Conservation (phyloP, 2,329 filamentous ascomycete genomes). For the Botrytis hyacinthi region DNA sequence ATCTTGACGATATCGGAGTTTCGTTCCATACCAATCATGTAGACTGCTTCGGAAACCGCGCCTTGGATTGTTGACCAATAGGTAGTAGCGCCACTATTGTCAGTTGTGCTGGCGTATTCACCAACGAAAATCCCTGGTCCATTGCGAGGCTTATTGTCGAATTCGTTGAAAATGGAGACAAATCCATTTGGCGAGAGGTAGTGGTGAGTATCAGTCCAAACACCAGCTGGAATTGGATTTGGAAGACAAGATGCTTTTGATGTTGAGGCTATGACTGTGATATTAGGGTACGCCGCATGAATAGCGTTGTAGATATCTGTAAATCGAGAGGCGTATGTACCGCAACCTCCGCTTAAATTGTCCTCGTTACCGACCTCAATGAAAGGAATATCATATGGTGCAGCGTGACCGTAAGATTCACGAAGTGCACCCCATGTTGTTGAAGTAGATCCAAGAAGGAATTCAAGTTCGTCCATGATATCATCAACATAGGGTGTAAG, state of each 20-base stretch:
- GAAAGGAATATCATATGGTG: slow-evolving; percentile 49
- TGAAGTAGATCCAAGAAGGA: slow-evolving; percentile 46
- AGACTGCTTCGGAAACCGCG: slow-evolving; percentile 25
- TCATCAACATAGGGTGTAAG: slow-evolving; percentile 47
- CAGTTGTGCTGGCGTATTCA: slow-evolving; percentile 26
- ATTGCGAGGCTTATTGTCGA: slow-evolving; percentile 18
- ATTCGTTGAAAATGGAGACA: slow-evolving; percentile 23
- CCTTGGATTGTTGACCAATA: slow-evolving; percentile 24
- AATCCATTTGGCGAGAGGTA: slow-evolving; percentile 20
- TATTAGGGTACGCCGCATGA: slow-evolving; percentile 39
- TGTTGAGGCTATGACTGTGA: slow-evolving; percentile 43
- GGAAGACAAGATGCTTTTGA: slow-evolving; percentile 21
- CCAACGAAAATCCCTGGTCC: slow-evolving; percentile 24
- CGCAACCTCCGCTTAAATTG: slow-evolving; percentile 42
- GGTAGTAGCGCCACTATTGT: slow-evolving; percentile 20
- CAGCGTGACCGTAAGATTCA: slow-evolving; percentile 47
- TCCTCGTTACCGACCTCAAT: slow-evolving; percentile 46
- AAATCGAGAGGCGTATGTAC: slow-evolving; percentile 45
- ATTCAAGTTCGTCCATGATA: slow-evolving; percentile 51
- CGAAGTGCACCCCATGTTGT: slow-evolving; percentile 47
- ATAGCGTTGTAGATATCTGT: slow-evolving; percentile 48
- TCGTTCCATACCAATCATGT: slow-evolving; percentile 26
- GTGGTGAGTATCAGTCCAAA: slow-evolving; percentile 26
- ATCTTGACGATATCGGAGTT: slow-evolving; percentile 27
- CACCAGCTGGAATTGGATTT: slow-evolving; percentile 19